A percentile compares a stretch with the other conserved stretches of the same genome.
Conservation (phyloP, 345 rosid species). For the Bruguiera parviflora region DNA sequence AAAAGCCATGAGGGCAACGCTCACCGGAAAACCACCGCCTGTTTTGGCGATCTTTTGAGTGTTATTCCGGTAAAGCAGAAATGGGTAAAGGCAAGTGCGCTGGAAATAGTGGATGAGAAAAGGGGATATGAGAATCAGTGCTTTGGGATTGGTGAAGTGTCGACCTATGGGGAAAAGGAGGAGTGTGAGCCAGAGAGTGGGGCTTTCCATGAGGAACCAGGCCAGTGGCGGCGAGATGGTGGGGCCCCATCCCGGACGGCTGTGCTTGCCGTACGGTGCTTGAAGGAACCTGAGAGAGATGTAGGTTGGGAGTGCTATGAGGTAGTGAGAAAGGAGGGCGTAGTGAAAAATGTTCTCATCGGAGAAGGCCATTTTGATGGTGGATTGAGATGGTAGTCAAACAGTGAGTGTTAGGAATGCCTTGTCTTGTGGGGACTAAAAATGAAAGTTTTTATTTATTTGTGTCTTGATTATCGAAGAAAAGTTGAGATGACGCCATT, state of each 20-base stretch:
- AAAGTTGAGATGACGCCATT: no score
- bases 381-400: no score
- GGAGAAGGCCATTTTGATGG: conserved; percentile 16
- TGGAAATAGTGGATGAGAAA: conserved; percentile 78
- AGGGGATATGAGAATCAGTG: conserved; percentile 56
- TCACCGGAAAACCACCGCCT: conserved; percentile 40
- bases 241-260: conserved; percentile 91
- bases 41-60: neutral
- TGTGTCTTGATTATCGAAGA: no score
- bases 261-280: conserved; percentile 94
- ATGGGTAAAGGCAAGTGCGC: conserved; percentile 74
- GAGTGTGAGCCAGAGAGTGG: conserved; percentile 68
- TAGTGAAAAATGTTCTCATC: conserved; percentile 50
- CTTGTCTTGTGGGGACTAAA: no score
- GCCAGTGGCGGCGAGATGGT: conserved; percentile 65
- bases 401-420: neutral
- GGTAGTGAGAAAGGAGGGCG: conserved; percentile 50
- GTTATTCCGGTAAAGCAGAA: conserved; percentile 43
- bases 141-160: conserved; percentile 49
- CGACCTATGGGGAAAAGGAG: conserved; percentile 67
- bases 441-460: no score
- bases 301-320: conserved; percentile 66
- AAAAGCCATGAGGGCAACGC: conserved; percentile 61
- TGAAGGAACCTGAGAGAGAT: conserved; percentile 60
- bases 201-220: conserved; percentile 96